phyloP scores from a whole-genome alignment of 306 rosid genomes.

The Medicago truncatula region DNA sequence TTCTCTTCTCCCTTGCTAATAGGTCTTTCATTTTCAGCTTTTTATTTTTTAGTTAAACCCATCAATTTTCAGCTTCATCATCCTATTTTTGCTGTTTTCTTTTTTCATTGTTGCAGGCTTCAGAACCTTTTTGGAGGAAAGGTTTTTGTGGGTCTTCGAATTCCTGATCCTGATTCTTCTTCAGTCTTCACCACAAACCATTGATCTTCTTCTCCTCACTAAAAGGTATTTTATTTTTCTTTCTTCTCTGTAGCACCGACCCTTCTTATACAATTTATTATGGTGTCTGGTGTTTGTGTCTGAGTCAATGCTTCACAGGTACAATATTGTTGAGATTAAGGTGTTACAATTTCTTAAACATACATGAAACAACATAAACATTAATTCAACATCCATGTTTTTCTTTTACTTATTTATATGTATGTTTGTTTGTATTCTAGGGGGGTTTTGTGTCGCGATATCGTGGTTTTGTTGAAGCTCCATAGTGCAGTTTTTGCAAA shows the following conservation, averaged over 20 bases:
- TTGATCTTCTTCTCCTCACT: conserved; percentile 71
- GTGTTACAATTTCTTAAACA: conserved; percentile 14
- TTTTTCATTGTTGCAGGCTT: conserved; percentile 49
- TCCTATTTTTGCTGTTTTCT: neutral
- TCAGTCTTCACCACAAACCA: conserved; percentile 68
- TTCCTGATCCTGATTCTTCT: conserved; percentile 89
- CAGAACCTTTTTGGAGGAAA: conserved; percentile 76
- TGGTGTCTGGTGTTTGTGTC: too few relatives aligned
- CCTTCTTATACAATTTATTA: too few relatives aligned
- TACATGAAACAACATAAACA: neutral
- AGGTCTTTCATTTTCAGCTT: too few relatives aligned
- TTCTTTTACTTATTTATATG: too few relatives aligned
- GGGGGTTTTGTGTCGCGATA: too few relatives aligned
- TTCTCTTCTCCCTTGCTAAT: too few relatives aligned
- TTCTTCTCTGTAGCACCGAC: neutral
- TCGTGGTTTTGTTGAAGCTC: too few relatives aligned
- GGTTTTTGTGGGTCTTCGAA: conserved; percentile 78
- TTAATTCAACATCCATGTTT: neutral
- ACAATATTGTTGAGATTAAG: neutral
- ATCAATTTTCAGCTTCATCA: neutral
- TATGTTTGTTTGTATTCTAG: too few relatives aligned
- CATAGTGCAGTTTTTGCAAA: too few relatives aligned
- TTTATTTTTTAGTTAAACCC: too few relatives aligned
- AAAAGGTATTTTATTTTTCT: conserved; percentile 58
- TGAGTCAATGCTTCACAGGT: too few relatives aligned